Evolutionary conservation across 1,139 yeast genomes (phyloP).

Genomic region (Scheffersomyces lignicola): DNA sequence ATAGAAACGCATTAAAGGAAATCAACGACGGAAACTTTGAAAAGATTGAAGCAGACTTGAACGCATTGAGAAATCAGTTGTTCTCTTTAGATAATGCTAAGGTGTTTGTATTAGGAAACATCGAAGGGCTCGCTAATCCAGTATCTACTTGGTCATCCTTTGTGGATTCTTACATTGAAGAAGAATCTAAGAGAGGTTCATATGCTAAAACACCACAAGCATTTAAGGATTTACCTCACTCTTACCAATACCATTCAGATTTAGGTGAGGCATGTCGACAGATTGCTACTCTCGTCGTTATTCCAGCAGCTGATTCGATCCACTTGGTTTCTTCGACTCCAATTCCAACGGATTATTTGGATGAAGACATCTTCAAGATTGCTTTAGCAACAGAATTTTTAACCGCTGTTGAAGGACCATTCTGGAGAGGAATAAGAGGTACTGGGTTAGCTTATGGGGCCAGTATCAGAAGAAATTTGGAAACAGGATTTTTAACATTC

Average conservation of each 20-base stretch:
- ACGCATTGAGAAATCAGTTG: conserved; percentile 54
- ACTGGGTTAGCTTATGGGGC: conserved; percentile 95
- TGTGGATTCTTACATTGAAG: conserved; percentile 15
- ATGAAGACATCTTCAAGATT: conserved; percentile 70
- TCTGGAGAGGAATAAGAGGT: conserved; percentile 96
- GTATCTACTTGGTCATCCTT: conserved; percentile 63
- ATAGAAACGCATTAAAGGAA: conserved; percentile 47
- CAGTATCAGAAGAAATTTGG: conserved; percentile 55
- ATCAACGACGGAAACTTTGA: conserved; percentile 54
- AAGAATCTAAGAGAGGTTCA: conserved; percentile 4
- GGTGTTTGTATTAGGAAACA: conserved; percentile 71
- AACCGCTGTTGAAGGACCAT: conserved; percentile 92
- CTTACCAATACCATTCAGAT: conserved; percentile 54
- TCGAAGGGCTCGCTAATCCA: conserved; percentile 50
- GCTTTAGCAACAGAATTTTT: conserved; percentile 75
- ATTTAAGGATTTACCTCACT: conserved; percentile 47
- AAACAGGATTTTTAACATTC: conserved; percentile 67
- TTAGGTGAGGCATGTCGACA: conserved; percentile 55
- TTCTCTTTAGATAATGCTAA: conserved; percentile 64
- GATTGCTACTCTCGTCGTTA: conserved; percentile 64
- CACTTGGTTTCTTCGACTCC: conserved; percentile 62
- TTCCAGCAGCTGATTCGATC: conserved; percentile 90
- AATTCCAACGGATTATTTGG: conserved; percentile 63
- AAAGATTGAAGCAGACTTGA: conserved; percentile 53
- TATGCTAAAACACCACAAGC: conserved; percentile 15